These are phyloP conservation scores for Tremella fuciformis DNA, from an alignment of 768 basidiomycete genomes.

Conservation along the genomic window DNA sequence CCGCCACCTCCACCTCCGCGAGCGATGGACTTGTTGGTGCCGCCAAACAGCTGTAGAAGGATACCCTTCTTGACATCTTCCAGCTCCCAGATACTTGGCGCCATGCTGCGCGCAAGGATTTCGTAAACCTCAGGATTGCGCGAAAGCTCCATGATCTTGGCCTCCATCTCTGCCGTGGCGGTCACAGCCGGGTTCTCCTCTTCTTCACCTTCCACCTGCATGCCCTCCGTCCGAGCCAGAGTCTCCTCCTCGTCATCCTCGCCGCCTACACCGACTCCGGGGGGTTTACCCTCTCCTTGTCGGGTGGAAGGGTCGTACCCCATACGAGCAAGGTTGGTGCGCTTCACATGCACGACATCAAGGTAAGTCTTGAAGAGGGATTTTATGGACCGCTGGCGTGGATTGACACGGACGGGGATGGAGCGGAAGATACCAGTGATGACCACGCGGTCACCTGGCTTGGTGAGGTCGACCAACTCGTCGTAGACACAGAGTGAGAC, in stretches of 20 bases:
- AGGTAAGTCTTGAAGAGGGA: slow-evolving; percentile 96
- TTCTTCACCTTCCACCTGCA: slow-evolving; percentile 14
- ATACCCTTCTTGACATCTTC: slow-evolving; percentile 99
- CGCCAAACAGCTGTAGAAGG: slow-evolving; percentile 90
- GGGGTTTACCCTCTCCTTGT: slow-evolving; percentile 60
- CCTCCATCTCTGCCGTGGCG: slow-evolving; percentile 69
- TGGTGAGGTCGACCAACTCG: slow-evolving; percentile 91
- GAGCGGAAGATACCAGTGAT: slow-evolving; percentile 94
- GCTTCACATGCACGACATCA: slow-evolving; percentile 86
- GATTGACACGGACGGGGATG: slow-evolving; percentile 91
- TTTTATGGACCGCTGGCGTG: slow-evolving; percentile 84
- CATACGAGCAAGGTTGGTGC: slow-evolving; percentile 64
- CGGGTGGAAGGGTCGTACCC: slow-evolving; percentile 78
- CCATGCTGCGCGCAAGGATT: slow-evolving; percentile 74
- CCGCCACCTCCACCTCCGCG: slow-evolving; percentile 93
- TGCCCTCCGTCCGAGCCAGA: slow-evolving; percentile 33
- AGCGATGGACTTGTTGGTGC: slow-evolving; percentile 92
- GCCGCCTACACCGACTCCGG: slow-evolving; percentile 65
- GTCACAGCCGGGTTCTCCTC: slow-evolving; percentile 42
- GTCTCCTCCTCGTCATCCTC: slow-evolving; percentile 64
- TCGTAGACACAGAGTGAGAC: slow-evolving; percentile 97
- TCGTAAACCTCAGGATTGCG: slow-evolving; percentile 79
- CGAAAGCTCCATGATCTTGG: slow-evolving; percentile 70
- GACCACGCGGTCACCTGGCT: slow-evolving; percentile 88
- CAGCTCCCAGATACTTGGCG: slow-evolving; percentile 96